Conservation (phyloP, 2,329 filamentous ascomycete genomes). For the Fusarium sp. region DNA sequence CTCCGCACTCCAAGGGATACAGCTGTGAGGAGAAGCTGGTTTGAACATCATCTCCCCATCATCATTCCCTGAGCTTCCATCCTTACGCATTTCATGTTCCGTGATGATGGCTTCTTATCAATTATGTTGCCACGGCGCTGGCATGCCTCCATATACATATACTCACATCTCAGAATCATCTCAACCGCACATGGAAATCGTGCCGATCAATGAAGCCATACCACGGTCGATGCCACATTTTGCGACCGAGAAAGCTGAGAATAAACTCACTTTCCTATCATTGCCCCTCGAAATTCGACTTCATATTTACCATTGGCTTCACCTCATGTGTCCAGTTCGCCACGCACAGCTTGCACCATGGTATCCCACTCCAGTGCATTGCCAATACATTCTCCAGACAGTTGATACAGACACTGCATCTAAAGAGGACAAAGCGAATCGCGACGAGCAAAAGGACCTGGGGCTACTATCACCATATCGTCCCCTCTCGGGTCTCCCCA, state of each 20-base stretch:
- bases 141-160: slow-evolving; percentile 8
- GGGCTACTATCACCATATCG: slow-evolving; percentile 50
- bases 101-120: slow-evolving; percentile 30
- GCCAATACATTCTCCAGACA: slow-evolving; percentile 48
- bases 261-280: slow-evolving; percentile 42
- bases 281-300: slow-evolving; percentile 60
- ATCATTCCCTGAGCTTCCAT: not conserved
- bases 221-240: slow-evolving; percentile 14
- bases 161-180: not conserved
- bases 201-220: slow-evolving; percentile 11
- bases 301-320: slow-evolving; percentile 59
- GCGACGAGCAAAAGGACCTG: not conserved
- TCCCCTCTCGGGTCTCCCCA: slow-evolving; percentile 55
- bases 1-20: too few species aligned
- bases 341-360: slow-evolving; percentile 55
- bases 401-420: slow-evolving; percentile 5
- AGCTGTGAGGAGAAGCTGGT: slow-evolving; percentile 5
- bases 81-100: not conserved
- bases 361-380: slow-evolving; percentile 52
- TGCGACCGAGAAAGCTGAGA: not conserved
- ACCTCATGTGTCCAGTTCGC: slow-evolving; percentile 53
- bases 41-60: not conserved
- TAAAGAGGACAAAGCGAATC: not conserved
- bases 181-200: slow-evolving; percentile 19
- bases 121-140: slow-evolving; percentile 27